These are phyloP conservation scores for Phragmites australis DNA, from an alignment of 176 grass and related monocot species.

Conservation along the genomic window DNA sequence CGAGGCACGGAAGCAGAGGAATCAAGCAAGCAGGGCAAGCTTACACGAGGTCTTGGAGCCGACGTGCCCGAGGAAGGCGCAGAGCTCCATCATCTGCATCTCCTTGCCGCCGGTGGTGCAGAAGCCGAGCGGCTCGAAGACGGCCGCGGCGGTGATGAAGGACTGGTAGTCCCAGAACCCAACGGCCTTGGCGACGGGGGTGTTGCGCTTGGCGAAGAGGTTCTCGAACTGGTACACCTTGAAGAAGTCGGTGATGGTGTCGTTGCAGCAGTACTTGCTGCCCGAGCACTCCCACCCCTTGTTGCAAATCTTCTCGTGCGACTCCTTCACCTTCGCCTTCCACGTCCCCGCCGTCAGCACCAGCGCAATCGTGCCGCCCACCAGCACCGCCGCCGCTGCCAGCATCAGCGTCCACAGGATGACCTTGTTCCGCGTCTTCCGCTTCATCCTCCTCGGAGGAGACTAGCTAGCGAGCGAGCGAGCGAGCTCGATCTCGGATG, in stretches of 20 bases:
- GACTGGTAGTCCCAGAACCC: conserved; percentile 98
- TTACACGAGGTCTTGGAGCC: conserved; percentile 80
- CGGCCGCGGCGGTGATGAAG: conserved; percentile 75
- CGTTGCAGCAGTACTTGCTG: conserved; percentile 94
- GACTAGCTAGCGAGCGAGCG: not conserved
- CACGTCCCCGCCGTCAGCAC: conserved; percentile 50
- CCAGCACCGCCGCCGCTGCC: conserved; percentile 36
- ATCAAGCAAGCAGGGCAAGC: not conserved
- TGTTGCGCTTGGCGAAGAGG: conserved; percentile 94
- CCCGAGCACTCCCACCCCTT: conserved; percentile 92
- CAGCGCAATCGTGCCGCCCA: conserved; percentile 44
- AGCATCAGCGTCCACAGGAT: conserved; percentile 30
- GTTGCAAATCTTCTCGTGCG: conserved; percentile 73
- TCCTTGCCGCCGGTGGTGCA: conserved; percentile 87
- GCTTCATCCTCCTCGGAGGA: conserved; percentile 37
- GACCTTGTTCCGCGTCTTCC: conserved; percentile 44
- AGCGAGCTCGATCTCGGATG: not conserved
- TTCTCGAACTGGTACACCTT: conserved; percentile 98
- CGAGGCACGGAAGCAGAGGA: not conserved
- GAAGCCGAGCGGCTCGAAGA: conserved; percentile 80
- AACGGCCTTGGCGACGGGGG: conserved; percentile 63
- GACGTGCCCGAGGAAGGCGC: conserved; percentile 87
- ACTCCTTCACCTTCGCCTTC: conserved; percentile 51
- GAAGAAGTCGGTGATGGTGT: conserved; percentile 97
- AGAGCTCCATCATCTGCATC: conserved; percentile 91